Conservation (phyloP, 441 rosid species). For the Pelargonium australe region DNA sequence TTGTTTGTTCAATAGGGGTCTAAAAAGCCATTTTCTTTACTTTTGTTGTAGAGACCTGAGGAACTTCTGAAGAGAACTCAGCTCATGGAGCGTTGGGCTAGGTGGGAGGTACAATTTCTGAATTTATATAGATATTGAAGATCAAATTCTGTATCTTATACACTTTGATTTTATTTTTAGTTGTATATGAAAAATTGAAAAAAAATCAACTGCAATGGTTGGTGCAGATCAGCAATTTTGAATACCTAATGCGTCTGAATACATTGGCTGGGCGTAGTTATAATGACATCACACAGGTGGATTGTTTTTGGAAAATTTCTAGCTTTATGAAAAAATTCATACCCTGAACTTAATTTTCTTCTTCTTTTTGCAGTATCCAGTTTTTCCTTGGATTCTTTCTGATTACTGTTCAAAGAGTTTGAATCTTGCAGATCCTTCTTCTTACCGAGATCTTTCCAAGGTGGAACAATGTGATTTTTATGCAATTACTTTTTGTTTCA, state of each 20-base stretch:
- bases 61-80: slow-evolving; percentile 95
- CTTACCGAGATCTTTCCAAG: slow-evolving; percentile 97
- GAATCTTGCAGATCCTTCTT: slow-evolving; percentile 80
- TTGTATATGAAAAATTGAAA: slow-evolving; percentile 5
- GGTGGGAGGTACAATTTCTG: slow-evolving; percentile 81
- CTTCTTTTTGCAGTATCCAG: slow-evolving; percentile 80
- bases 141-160: neutral
- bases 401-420: slow-evolving; percentile 70
- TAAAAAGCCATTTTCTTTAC: neutral
- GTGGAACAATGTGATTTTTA: slow-evolving; percentile 39
- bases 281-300: slow-evolving; percentile 98
- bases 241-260: slow-evolving; percentile 95
- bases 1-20: slow-evolving; percentile 6
- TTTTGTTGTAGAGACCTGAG: slow-evolving; percentile 73
- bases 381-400: slow-evolving; percentile 97
- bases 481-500: slow-evolving; percentile 14
- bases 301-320: neutral
- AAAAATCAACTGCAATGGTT: slow-evolving; percentile 18
- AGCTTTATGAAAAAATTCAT: neutral
- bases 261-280: slow-evolving; percentile 99
- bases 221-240: slow-evolving; percentile 98
- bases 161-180: neutral
- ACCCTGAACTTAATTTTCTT: slow-evolving; percentile 14
- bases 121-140: neutral
- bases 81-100: slow-evolving; percentile 98